Evolutionary conservation across 2,329 filamentous ascomycete genomes (phyloP), one percentile per base, ranked within the genome.

Genomic region (Phoma sp.): DNA sequence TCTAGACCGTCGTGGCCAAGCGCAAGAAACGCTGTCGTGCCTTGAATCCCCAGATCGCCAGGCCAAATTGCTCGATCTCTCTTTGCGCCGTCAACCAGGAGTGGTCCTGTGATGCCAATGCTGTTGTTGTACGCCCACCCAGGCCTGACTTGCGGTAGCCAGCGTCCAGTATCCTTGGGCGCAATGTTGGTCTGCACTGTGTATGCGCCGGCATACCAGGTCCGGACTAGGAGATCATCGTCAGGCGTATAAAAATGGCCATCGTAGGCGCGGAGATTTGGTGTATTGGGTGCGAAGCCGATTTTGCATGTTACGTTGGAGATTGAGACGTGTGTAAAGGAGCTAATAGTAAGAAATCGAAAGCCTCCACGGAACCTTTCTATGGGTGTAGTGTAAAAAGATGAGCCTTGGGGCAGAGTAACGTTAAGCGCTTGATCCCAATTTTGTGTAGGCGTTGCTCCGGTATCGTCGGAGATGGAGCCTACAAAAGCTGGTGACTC

Each of bases 161-260:
- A 71, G 17, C 69, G 68, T 37, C 71, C 75, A 53, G 68, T 74
- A 38, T 74, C 63, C 19, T 60, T 65, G 1, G 74, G 73, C 2
- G 71, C 72, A 8, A 65, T 65, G 36, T 75, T 75, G 4, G 73
- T 75, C 33, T 77, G 75, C 12, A 75, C 51, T 1, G 74, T 77
- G 53, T 76, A 77, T 19, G 74, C 75, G 15, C 74, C 82, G 38
- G 77, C 79, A 58, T 85, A 85, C 82, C 83, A 85, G 48, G 84
- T 82, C 6, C 78, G 76, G 65, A 86, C 85, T 44, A 87, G 75
- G 8, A 82, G 65, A 31, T 81, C 76, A 25, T 65, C 61, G 19
- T 51, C n/a, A 7, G 39, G 17, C 12, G 47, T 51, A 6, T 51
- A 38, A 9, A 51, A 51, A 37, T 84, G 84, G 8, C 82, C 82